Percentiles rank a stretch among this genome's conserved stretches.
phyloP scores from a whole-genome alignment of 805 yeast genomes.

The Zygosaccharomyces gambellarensis region DNA sequence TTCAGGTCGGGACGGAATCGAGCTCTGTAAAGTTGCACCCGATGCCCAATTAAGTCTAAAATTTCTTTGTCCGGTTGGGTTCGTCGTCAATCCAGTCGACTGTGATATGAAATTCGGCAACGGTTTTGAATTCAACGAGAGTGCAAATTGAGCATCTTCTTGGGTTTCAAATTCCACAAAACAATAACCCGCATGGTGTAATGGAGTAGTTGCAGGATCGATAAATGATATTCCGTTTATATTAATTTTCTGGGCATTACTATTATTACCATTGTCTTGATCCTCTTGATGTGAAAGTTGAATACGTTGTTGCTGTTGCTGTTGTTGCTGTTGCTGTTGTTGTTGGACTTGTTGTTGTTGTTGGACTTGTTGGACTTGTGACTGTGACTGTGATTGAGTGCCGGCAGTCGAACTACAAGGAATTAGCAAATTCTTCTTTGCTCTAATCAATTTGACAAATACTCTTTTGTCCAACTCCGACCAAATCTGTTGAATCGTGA shows the following conservation, averaged over 20 bases:
- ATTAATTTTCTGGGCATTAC: conserved; percentile 15
- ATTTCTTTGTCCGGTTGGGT: conserved; percentile 45
- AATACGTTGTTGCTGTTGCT: not conserved
- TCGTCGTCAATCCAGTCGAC: conserved; percentile 24
- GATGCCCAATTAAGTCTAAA: conserved; percentile 82
- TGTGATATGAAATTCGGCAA: conserved; percentile 46
- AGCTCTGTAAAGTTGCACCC: conserved; percentile 70
- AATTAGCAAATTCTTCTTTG: conserved; percentile 36
- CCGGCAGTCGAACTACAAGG: conserved; percentile 30
- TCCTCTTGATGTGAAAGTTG: not conserved
- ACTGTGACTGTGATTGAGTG: conserved; percentile 6
- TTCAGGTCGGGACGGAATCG: conserved; percentile 70
- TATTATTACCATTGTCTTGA: conserved; percentile 13
- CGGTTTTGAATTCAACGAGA: conserved; percentile 58
- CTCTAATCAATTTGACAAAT: conserved; percentile 60
- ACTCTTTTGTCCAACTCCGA: conserved; percentile 50
- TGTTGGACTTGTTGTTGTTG: too few species aligned
- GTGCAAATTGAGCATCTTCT: conserved; percentile 65
- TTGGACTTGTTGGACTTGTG: not conserved
- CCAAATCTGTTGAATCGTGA: conserved; percentile 57
- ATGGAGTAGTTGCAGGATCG: conserved; percentile 32
- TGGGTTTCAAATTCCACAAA: conserved; percentile 68
- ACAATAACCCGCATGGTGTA: conserved; percentile 62
- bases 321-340: conserved; percentile 2
- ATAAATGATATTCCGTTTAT: conserved; percentile 33